Base-by-base conservation (phyloP, 371 early-diverging fungal species). In the Saksenaea oblongispora region DNA sequence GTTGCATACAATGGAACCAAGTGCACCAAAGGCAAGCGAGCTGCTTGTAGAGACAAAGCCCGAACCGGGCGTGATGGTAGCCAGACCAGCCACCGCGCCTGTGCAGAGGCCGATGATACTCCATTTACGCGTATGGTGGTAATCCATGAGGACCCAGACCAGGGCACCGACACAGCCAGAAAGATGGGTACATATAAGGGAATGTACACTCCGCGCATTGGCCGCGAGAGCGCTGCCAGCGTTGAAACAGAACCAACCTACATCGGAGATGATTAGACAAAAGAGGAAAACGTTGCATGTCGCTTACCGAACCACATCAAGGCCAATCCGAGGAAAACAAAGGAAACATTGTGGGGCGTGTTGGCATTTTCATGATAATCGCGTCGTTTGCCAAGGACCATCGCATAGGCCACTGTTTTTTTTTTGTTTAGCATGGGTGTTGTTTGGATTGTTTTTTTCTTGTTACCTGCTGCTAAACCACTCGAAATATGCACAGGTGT, bases 51-150 rank as follows among this genome's bases (percentile, higher is more conserved):
- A 78, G 13, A 93, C 91, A 59, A 78, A 89, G 18, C 92, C 92
- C 36, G 89, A 84, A 0, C 85, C 90, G 0, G 94, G 94, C 1
- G 94, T 93, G 62, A 92, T 85, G 5, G 85, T 88, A 11, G 91
- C 94, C 41, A 93, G 77, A n/a, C 91, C 95, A n/a, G 89, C 88
- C 7, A 93, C 89, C 3, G 89, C 93, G 41, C 95, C 95, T 1
- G 90, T 87, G 78, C 93, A 93, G 65, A 91, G 87, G 17, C 92
- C 93, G 34, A 95, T 84, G 59, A 88, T 85, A 3, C 93, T 89
- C 65, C 89, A 76, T 75, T 89, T 89, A 56, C 75, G 73, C 44
- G 81, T 69, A 64, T 79, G 70, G 36, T 83, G 75, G 72, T 86
- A 92, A 62, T 92, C 93, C 66, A 87, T 72, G 28, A 88, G 53